Conservation (phyloP, 2,329 filamentous ascomycete genomes). For the Colletotrichum paranaense region DNA sequence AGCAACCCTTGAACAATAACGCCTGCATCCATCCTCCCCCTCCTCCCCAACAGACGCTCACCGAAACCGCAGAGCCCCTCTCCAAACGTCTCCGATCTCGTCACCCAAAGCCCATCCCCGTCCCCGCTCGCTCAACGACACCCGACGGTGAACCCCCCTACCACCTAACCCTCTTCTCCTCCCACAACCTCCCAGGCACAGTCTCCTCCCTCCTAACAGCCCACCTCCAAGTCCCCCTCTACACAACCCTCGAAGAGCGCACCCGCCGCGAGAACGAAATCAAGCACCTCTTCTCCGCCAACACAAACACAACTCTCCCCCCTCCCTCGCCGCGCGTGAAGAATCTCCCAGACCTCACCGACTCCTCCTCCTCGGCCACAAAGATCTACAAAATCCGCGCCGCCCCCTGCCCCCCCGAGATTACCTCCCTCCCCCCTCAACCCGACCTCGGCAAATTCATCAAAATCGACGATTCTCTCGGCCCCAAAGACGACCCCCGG, state of each 20-base stretch:
- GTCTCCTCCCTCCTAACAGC: conserved; percentile 36
- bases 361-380: background rate
- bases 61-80: background rate
- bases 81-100: background rate
- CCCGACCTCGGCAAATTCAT: conserved; percentile 36
- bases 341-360: background rate
- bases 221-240: conserved; percentile 38
- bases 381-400: conserved; percentile 5
- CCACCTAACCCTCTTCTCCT: background rate
- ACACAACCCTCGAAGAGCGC: conserved; percentile 35
- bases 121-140: background rate
- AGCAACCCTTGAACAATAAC: background rate
- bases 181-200: background rate
- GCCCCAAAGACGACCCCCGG: conserved; percentile 28
- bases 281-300: conserved; percentile 39
- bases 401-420: background rate
- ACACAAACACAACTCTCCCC: conserved; percentile 41
- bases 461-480: conserved; percentile 28
- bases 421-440: conserved; percentile 44
- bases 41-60: background rate
- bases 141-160: background rate
- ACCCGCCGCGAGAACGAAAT: conserved; percentile 37
- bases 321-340: conserved; percentile 37
- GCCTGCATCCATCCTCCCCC: background rate
- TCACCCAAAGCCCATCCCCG: background rate